Evolutionary conservation across 2,329 filamentous ascomycete species (phyloP).

Genomic region (Cyclaneusma minus): DNA sequence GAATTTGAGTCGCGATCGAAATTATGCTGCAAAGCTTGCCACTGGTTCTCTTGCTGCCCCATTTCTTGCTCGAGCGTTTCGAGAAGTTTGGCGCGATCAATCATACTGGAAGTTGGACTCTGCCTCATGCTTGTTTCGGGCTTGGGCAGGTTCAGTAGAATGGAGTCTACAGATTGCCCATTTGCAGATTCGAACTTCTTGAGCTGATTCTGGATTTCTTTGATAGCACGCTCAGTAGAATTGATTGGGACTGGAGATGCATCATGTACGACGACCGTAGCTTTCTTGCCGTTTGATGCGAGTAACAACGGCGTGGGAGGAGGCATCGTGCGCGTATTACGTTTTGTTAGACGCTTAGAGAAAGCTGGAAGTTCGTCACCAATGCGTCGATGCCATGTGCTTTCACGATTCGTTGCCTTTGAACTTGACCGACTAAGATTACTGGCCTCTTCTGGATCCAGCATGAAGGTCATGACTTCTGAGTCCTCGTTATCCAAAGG

Average conservation of each 20-base stretch:
- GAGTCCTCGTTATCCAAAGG: slow-evolving; percentile 12
- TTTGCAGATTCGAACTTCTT: slow-evolving; percentile 17
- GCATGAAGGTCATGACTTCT: slow-evolving; percentile 28
- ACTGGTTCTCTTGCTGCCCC: slow-evolving; percentile 41
- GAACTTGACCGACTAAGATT: slow-evolving; percentile 1
- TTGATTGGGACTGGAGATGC: slow-evolving; percentile 13
- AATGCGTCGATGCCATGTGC: slow-evolving; percentile 37
- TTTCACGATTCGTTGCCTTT: slow-evolving; percentile 1
- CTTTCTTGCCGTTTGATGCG: slow-evolving; percentile 23
- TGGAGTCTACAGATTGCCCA: too few relatives aligned
- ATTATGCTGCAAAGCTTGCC: slow-evolving; percentile 39
- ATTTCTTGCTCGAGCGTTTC: slow-evolving; percentile 47
- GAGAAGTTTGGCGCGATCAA: slow-evolving; percentile 24
- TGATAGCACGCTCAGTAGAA: slow-evolving; percentile 13
- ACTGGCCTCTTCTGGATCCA: slow-evolving; percentile 21
- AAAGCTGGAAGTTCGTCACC: slow-evolving; percentile 44
- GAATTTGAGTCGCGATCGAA: slow-evolving; percentile 22
- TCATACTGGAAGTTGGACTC: slow-evolving; percentile 3
- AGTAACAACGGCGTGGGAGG: slow-evolving; percentile 41
- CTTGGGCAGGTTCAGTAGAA: slow-evolving; percentile 10
- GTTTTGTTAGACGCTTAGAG: slow-evolving; percentile 32
- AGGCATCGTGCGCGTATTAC: slow-evolving; percentile 32
- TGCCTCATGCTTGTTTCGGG: slow-evolving; percentile 10
- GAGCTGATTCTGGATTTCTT: slow-evolving; percentile 17
- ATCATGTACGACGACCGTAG: slow-evolving; percentile 25